phyloP scores from a whole-genome alignment of 1,284 basidiomycete genomes.

The Phaffia rhodozyma region DNA sequence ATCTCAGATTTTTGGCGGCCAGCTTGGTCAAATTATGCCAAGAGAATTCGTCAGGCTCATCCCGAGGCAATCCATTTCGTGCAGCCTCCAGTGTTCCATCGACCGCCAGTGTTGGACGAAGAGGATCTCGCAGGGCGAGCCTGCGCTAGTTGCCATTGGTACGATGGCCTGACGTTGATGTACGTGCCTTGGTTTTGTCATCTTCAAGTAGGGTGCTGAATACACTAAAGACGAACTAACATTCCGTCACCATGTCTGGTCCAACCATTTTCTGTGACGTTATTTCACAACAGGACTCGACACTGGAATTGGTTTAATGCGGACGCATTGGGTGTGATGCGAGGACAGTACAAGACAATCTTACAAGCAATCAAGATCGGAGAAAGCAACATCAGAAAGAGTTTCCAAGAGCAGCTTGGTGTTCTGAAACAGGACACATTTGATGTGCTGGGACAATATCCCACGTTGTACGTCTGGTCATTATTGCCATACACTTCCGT shows the following conservation, averaged over 20 bases:
- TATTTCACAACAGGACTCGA: conserved; percentile 39
- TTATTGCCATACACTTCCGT: too few relatives aligned
- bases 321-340: conserved; percentile 53
- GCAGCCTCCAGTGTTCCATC: conserved; percentile 82
- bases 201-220: conserved; percentile 25
- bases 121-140: conserved; percentile 56
- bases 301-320: conserved; percentile 95
- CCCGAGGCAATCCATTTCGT: conserved; percentile 81
- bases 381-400: conserved; percentile 65
- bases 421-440: conserved; percentile 56
- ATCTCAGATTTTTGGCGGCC: conserved; percentile 71
- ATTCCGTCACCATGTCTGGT: background rate
- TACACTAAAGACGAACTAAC: conserved; percentile 36
- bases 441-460: conserved; percentile 52
- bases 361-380: conserved; percentile 52
- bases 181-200: conserved; percentile 14
- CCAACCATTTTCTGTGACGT: background rate
- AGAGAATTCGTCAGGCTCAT: conserved; percentile 57
- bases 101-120: conserved; percentile 49
- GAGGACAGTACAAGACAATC: conserved; percentile 65
- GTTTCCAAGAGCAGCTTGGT: conserved; percentile 70
- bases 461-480: conserved; percentile 46
- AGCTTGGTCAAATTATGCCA: conserved; percentile 56
- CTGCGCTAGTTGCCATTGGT: conserved; percentile 79
- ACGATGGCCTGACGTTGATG: conserved; percentile 67